phyloP scores from a whole-genome alignment of 2,329 filamentous ascomycete genomes.

The Aquanectria penicillioides region DNA sequence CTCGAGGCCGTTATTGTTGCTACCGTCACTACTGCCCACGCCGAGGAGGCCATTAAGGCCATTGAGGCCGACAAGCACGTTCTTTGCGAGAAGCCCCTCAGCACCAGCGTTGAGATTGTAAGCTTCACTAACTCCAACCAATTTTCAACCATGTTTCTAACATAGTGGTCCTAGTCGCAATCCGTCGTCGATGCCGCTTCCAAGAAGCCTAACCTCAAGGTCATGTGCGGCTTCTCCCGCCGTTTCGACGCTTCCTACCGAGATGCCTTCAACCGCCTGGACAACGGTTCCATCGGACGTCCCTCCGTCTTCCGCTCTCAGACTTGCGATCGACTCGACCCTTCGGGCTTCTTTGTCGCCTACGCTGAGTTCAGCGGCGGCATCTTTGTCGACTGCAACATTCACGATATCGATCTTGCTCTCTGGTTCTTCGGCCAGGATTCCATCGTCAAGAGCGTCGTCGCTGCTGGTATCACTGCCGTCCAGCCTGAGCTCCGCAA shows the following conservation, averaged over 20 bases:
- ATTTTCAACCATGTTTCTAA: constrained; percentile 7
- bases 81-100: constrained; percentile 40
- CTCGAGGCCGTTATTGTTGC: constrained; percentile 40
- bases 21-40: constrained; percentile 40
- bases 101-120: constrained; percentile 61
- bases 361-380: constrained; percentile 74
- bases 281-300: constrained; percentile 65
- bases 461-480: constrained; percentile 45
- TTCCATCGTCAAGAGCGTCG: constrained; percentile 44
- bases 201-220: constrained; percentile 68
- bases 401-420: constrained; percentile 69
- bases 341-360: constrained; percentile 73
- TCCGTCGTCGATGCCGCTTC: constrained; percentile 66
- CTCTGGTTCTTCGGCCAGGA: constrained; percentile 48
- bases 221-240: constrained; percentile 59
- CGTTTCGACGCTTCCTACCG: constrained; percentile 73
- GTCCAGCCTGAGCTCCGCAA: constrained; percentile 45
- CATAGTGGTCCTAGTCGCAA: constrained; percentile 57
- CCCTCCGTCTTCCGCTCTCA: constrained; percentile 71
- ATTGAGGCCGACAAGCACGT: constrained; percentile 41
- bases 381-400: constrained; percentile 77
- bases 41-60: constrained; percentile 40
- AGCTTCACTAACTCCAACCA: constrained; percentile 27
- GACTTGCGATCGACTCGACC: constrained; percentile 75
- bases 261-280: constrained; percentile 64